A percentile compares a stretch with the other conserved stretches of the same genome.
phyloP scores from a whole-genome alignment of 768 basidiomycete genomes.

The Trametes gibbosa region DNA sequence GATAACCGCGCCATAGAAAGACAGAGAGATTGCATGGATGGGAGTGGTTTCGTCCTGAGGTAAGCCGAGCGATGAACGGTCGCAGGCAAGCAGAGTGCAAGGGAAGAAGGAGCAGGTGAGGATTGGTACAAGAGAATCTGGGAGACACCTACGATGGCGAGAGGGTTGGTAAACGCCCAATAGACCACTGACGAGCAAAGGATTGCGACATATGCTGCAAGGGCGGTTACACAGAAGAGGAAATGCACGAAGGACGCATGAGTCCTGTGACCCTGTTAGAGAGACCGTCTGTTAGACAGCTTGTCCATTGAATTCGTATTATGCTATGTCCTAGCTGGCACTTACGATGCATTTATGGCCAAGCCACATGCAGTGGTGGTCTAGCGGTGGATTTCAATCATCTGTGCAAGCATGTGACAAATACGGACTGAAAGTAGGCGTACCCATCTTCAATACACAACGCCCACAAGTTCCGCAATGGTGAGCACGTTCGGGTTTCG shows the following conservation, averaged over 20 bases:
- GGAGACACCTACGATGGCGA: constrained; percentile 47
- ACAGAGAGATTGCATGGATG: constrained; percentile 66
- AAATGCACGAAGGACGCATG: constrained; percentile 85
- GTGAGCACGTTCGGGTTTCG: constrained; percentile 78
- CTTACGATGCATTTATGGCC: constrained; percentile 74
- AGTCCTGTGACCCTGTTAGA: constrained; percentile 69
- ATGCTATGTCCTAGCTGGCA: not conserved
- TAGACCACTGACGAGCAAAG: constrained; percentile 53
- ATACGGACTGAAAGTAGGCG: constrained; percentile 22
- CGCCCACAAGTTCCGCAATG: constrained; percentile 69
- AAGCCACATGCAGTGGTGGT: constrained; percentile 88
- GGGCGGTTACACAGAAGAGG: constrained; percentile 57
- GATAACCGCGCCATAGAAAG: constrained; percentile 58
- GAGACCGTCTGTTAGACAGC: not conserved
- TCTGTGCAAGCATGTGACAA: not conserved
- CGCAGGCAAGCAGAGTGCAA: not conserved
- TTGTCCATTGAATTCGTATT: not conserved
- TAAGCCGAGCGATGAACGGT: not conserved
- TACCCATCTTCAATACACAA: constrained; percentile 85
- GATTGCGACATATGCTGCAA: constrained; percentile 58
- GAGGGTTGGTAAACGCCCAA: constrained; percentile 66
- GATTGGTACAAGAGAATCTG: too few relatives aligned
- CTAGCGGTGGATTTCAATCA: constrained; percentile 34
- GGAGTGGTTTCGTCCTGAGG: constrained; percentile 63
- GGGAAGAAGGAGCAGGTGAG: not conserved